Conservation (phyloP, 1,139 yeast genomes). For the Yamadazyma mexicana region DNA sequence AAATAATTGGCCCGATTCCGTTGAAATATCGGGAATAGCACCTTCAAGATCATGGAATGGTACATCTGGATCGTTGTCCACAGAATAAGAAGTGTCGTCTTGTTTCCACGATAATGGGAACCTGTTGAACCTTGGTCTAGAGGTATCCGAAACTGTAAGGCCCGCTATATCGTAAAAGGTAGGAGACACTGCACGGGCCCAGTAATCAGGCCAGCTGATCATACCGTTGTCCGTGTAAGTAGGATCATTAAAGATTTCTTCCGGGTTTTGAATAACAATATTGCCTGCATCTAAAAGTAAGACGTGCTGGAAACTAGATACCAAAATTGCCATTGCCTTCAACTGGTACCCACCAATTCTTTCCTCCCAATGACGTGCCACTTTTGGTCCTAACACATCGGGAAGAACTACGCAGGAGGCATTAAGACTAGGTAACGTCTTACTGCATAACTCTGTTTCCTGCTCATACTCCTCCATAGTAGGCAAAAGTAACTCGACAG, state of each 20-base stretch:
- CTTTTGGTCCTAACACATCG: slow-evolving; percentile 30
- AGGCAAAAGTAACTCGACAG: slow-evolving; percentile 37
- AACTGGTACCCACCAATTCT: slow-evolving; percentile 33
- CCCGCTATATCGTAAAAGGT: slow-evolving; percentile 66
- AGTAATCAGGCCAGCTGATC: slow-evolving; percentile 81
- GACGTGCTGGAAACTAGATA: slow-evolving; percentile 43
- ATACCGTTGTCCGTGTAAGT: slow-evolving; percentile 59
- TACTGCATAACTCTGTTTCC: slow-evolving; percentile 25
- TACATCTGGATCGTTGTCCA: neutral
- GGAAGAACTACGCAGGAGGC: slow-evolving; percentile 32
- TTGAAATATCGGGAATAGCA: slow-evolving; percentile 57
- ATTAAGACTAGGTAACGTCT: slow-evolving; percentile 20
- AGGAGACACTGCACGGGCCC: slow-evolving; percentile 76
- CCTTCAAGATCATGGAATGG: slow-evolving; percentile 48
- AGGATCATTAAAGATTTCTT: slow-evolving; percentile 48
- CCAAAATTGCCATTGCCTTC: slow-evolving; percentile 26
- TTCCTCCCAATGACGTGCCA: slow-evolving; percentile 25
- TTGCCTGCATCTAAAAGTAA: slow-evolving; percentile 46
- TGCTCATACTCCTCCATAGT: slow-evolving; percentile 24
- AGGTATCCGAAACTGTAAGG: slow-evolving; percentile 28
- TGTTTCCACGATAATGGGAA: slow-evolving; percentile 19
- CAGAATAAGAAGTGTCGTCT: neutral
- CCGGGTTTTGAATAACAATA: slow-evolving; percentile 37
- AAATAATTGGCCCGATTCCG: slow-evolving; percentile 67
- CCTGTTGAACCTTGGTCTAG: slow-evolving; percentile 25